Base-by-base conservation (phyloP, 2,329 filamentous ascomycete species). In the Oidium heveae region DNA sequence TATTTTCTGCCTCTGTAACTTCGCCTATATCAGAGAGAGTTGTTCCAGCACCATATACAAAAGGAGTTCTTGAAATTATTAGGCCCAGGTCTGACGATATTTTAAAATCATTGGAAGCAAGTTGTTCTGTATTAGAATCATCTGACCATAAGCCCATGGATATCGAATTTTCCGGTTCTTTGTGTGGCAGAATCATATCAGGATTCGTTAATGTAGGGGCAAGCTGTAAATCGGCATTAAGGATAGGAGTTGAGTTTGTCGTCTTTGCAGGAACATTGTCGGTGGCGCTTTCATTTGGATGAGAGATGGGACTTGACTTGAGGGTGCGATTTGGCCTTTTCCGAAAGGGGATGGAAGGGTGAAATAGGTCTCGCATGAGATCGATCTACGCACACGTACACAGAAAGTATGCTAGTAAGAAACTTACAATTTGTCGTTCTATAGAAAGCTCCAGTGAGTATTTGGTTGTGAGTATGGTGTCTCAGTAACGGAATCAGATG, bases 131-230 rank as follows among this genome's bases (percentile, higher is more conserved):
- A 59, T 65, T 61, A 63, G 66, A 66, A 59, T 69, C 68, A 22
- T 70, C 70, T 37, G 72, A 65, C 39, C 69, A 68, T 56, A 59
- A 58, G 6, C 56, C 33, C 44, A 62, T 72, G 56, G 74, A 69
- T 65, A 76, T 68, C 64, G 73, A 69, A 65, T 73, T 71, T 65
- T 75, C 65, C 66, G 73, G 74, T 59, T 79, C 76, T 63, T 81
- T 79, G 65, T 83, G 80, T 57, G 88, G 88, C 54, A 95, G 71
- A 62, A 95, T 94, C 86, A 94, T 88, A 66, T 94, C 88, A 54
- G 87, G 86, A 67, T 94, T 93, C 55, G 86, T 93, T 63, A 95
- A 71, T 2, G 88, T 94, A 50, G 88, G 88, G 57, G 86, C 93
- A 13, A 78, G 79, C 59, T 83, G 80, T 56, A 72, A 68, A 47